Conservation (phyloP, 805 yeast genomes). For the Dipodascus geniculatus region DNA sequence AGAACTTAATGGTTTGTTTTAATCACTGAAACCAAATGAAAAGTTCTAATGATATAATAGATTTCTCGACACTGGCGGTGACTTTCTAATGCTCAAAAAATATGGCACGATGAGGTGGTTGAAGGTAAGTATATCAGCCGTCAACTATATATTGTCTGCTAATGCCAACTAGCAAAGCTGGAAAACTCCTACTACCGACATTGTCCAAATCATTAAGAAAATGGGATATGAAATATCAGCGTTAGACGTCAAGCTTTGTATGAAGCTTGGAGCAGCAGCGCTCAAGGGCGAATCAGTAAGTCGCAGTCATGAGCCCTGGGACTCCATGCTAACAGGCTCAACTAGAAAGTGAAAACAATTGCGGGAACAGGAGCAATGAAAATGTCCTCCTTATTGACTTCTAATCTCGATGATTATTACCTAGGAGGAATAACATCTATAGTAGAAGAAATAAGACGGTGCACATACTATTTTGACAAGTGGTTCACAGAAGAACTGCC, state of each 20-base stretch:
- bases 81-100: conserved; percentile 35
- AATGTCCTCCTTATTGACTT: conserved; percentile 34
- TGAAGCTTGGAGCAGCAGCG: conserved; percentile 44
- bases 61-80: conserved; percentile 51
- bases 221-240: conserved; percentile 29
- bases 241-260: conserved; percentile 35
- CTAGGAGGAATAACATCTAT: conserved; percentile 45
- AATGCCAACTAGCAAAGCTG: conserved; percentile 12
- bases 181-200: conserved; percentile 32
- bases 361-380: conserved; percentile 17
- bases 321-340: background rate
- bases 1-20: conserved; percentile 13
- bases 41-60: background rate
- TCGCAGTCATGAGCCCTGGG: conserved; percentile 3
- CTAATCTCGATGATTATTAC: conserved; percentile 34
- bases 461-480: conserved; percentile 27
- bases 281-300: conserved; percentile 34
- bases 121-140: background rate
- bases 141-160: background rate
- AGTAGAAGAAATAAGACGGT: conserved; percentile 27
- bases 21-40: background rate
- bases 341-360: background rate
- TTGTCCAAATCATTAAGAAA: conserved; percentile 29
- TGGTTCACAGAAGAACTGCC: conserved; percentile 32
- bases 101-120: conserved; percentile 22